These are phyloP conservation scores for Zygoascus hellenicus DNA, from an alignment of 1,139 yeast genomes.

Conservation along the genomic window DNA sequence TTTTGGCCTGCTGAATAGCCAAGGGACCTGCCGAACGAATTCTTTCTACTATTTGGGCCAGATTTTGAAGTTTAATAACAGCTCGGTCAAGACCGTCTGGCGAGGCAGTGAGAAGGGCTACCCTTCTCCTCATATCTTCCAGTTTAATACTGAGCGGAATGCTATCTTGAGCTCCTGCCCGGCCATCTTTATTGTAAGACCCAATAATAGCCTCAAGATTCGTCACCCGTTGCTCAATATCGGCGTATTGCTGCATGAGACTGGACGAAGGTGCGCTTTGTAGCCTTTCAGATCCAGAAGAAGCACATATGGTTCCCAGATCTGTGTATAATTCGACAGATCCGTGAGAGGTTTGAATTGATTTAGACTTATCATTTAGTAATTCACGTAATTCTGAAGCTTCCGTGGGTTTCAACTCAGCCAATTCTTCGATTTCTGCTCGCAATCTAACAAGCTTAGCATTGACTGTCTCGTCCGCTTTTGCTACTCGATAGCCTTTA, in stretches of 20 bases:
- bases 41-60: slow-evolving; percentile 10
- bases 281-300: too few relatives aligned
- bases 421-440: slow-evolving; percentile 42
- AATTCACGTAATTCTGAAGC: slow-evolving; percentile 17
- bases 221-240: slow-evolving; percentile 14
- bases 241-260: too few relatives aligned
- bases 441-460: slow-evolving; percentile 44
- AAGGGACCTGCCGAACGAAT: slow-evolving; percentile 9
- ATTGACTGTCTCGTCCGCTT: slow-evolving; percentile 22
- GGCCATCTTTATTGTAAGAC: background rate
- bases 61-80: slow-evolving; percentile 13
- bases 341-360: background rate
- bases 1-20: slow-evolving; percentile 1
- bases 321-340: background rate
- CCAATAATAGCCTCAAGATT: slow-evolving; percentile 13
- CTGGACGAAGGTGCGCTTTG: too few relatives aligned
- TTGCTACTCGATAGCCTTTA: slow-evolving; percentile 11
- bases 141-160: background rate
- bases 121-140: slow-evolving; percentile 9
- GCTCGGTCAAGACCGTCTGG: slow-evolving; percentile 16
- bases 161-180: too few relatives aligned
- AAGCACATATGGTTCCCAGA: background rate
- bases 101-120: slow-evolving; percentile 18
- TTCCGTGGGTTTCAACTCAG: slow-evolving; percentile 14
- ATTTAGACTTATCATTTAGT: slow-evolving; percentile 2